These are phyloP conservation scores for Volvox carteri DNA, from an alignment of 163 green algal genomes.

Conservation along the genomic window DNA sequence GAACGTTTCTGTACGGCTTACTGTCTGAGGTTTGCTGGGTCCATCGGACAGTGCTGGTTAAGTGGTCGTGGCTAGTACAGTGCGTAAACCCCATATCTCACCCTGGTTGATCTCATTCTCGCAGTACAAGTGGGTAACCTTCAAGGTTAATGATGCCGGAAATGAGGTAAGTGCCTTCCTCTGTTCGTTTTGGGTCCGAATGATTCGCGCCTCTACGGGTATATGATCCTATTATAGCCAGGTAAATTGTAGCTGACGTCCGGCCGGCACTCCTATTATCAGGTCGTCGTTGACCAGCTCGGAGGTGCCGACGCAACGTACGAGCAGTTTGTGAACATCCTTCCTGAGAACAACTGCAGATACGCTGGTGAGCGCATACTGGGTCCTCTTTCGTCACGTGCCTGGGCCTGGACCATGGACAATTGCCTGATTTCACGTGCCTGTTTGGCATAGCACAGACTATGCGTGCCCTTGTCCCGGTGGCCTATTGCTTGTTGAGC, in stretches of 20 bases:
- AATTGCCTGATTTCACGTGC: too few relatives aligned
- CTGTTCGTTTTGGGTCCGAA: too few relatives aligned
- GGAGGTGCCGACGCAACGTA: conserved; percentile 77
- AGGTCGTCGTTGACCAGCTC: conserved; percentile 87
- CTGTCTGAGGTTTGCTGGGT: too few relatives aligned
- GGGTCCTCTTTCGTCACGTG: too few relatives aligned
- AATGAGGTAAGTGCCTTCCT: conserved; percentile 67
- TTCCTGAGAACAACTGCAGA: conserved; percentile 86
- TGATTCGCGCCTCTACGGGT: background rate
- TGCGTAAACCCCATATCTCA: too few relatives aligned
- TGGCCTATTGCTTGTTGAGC: too few relatives aligned
- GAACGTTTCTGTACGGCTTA: too few relatives aligned
- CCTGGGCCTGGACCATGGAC: too few relatives aligned
- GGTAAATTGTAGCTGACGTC: background rate
- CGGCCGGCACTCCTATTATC: background rate
- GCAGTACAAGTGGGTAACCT: conserved; percentile 92
- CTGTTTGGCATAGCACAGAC: too few relatives aligned
- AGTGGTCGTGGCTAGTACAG: too few relatives aligned
- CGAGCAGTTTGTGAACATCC: conserved; percentile 79
- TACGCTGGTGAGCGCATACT: conserved; percentile 89
- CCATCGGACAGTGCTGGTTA: too few relatives aligned
- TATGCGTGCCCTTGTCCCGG: too few relatives aligned
- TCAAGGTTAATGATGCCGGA: conserved; percentile 86
- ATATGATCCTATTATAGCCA: background rate
- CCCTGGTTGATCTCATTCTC: conserved; percentile 1